Evolutionary conservation across 2,329 filamentous ascomycete species (phyloP), one percentile per base, ranked within the genome.

Genomic region (Trichoderma afroharzianum): DNA sequence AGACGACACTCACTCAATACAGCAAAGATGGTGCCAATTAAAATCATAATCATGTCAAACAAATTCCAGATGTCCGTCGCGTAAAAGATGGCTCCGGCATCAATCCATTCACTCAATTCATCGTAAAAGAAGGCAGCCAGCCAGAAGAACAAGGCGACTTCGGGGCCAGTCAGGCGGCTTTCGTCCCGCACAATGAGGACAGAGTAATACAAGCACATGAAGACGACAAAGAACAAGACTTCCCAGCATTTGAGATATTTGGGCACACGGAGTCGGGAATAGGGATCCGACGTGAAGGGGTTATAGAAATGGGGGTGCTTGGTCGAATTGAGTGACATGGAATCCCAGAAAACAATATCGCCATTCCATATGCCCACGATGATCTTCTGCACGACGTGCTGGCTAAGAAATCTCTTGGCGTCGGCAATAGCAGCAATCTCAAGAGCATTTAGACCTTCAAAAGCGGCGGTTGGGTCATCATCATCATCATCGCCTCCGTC

Each of bases 51-150:
- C 78, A 93, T 82, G 78, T 90, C 90, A 82, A 92, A 93, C 55
- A 92, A 78, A 74, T 92, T 93, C 93, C 92, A 96, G 64, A 97
- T 91, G 77, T 96, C 93, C 9, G 92, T 90, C 6, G 92, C 88
- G 77, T 97, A 97, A 77, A 97, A 97, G 47, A 95, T 88, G 36
- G 93, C 91, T 0, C 95, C 95, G 1, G 95, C 94, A 82, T 98
- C 94, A 67, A 90, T 87, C 83, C 93, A 94, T 76, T 97, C 93
- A 76, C 92, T 92, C 71, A 96, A 84, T 81, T 95, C 94, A 75
- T 97, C 94, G 77, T 96, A 97, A 50, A 92, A 90, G 82, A 97
- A 97, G 8, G 93, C 92, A 5, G 90, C 90, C 75, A 97, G 91
- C 92, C 94, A 97, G 64, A 97, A 81, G 78, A 95, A 96, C 55